Conservation (phyloP, 805 yeast species). For the Danielia oregonensis region DNA sequence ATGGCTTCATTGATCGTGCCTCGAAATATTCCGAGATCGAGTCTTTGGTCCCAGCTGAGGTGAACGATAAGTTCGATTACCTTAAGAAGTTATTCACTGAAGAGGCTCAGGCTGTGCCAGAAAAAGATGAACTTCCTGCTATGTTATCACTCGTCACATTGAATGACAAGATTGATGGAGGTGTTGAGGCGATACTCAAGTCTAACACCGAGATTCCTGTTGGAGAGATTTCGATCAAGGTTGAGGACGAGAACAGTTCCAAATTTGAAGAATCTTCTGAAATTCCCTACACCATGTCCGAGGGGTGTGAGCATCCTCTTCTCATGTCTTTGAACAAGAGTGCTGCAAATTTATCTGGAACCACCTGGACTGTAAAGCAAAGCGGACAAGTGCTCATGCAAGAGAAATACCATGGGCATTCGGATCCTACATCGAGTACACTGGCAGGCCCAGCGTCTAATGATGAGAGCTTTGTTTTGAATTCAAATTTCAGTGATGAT, state of each 20-base stretch:
- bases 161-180: neutral
- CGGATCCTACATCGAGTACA: neutral
- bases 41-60: constrained; percentile 9
- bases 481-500: neutral
- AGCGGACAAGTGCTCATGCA: neutral
- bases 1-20: constrained; percentile 17
- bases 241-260: neutral
- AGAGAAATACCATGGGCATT: neutral
- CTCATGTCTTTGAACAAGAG: neutral
- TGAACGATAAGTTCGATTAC: neutral
- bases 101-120: neutral
- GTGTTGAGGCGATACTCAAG: neutral
- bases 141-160: neutral
- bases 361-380: neutral
- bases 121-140: too few species aligned
- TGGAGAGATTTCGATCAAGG: neutral
- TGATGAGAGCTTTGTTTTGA: neutral
- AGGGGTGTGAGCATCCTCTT: neutral
- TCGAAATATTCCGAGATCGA: constrained; percentile 22
- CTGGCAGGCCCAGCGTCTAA: neutral
- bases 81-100: neutral
- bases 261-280: neutral
- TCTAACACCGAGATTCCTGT: neutral
- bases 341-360: neutral
- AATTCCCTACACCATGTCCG: neutral